Evolutionary conservation across 192 early-diverging fungal genomes (phyloP).

Genomic region (Oehlia diaphana): DNA sequence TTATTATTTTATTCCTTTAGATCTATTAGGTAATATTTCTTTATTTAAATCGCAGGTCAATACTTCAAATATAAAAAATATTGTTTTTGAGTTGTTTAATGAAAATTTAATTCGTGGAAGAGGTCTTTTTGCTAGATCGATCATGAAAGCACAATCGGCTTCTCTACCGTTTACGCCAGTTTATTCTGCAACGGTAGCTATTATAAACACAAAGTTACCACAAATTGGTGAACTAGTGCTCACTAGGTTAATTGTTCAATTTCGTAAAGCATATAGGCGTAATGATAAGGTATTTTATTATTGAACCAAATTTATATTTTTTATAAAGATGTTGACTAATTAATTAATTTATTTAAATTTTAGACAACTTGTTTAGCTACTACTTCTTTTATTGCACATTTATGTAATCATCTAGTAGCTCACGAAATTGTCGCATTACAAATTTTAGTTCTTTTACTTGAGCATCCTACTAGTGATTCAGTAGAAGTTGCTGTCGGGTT

Average conservation of each 20-base stretch:
- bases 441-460: conserved; percentile 76
- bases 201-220: conserved; percentile 94
- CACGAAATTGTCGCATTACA: conserved; percentile 90
- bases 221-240: conserved; percentile 86
- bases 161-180: conserved; percentile 90
- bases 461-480: conserved; percentile 90
- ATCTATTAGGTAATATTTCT: neutral
- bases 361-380: conserved; percentile 75
- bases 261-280: conserved; percentile 85
- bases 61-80: conserved; percentile 84
- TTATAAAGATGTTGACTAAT: neutral
- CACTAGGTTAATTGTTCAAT: conserved; percentile 81
- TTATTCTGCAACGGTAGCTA: conserved; percentile 83
- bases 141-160: conserved; percentile 89
- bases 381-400: conserved; percentile 86
- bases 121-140: conserved; percentile 79
- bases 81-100: conserved; percentile 84
- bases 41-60: conserved; percentile 58
- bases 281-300: conserved; percentile 73
- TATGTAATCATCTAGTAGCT: conserved; percentile 88
- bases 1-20: neutral
- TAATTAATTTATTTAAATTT: neutral
- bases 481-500: conserved; percentile 96
- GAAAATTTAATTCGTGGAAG: conserved; percentile 92
- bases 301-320: neutral